Conservation (phyloP, 202 grass and related monocot genomes). For the Carex arenaria region DNA sequence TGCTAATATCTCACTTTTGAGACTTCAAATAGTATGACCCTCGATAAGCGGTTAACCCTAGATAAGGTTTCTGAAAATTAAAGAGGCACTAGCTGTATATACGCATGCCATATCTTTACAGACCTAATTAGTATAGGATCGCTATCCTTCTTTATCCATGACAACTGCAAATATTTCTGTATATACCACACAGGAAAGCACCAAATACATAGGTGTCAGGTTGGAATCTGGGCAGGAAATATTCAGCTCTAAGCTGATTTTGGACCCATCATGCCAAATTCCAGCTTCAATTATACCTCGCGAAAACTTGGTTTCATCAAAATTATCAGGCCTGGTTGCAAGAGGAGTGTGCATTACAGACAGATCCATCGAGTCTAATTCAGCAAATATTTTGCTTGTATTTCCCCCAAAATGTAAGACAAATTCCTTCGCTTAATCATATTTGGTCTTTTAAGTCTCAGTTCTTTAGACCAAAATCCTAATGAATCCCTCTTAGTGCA, state of each 20-base stretch:
- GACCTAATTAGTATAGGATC: background rate
- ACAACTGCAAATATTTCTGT: constrained; percentile 4
- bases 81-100: background rate
- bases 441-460: constrained; percentile 15
- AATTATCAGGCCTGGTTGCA: constrained; percentile 37
- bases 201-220: constrained; percentile 54
- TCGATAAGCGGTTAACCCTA: background rate
- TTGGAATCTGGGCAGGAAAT: constrained; percentile 92
- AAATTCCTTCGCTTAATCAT: background rate
- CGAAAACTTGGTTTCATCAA: constrained; percentile 33
- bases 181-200: constrained; percentile 49
- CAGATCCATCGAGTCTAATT: constrained; percentile 48
- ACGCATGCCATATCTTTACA: background rate
- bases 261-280: constrained; percentile 64
- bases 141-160: background rate
- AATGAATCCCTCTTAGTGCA: background rate
- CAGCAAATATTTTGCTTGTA: constrained; percentile 72
- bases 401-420: constrained; percentile 98
- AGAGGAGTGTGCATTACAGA: constrained; percentile 76
- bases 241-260: constrained; percentile 62
- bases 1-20: background rate
- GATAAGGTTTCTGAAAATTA: background rate
- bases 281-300: constrained; percentile 39
- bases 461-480: background rate
- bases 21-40: background rate